Base-by-base conservation (phyloP, 768 basidiomycete genomes). In the Leccinum disarticulatum region DNA sequence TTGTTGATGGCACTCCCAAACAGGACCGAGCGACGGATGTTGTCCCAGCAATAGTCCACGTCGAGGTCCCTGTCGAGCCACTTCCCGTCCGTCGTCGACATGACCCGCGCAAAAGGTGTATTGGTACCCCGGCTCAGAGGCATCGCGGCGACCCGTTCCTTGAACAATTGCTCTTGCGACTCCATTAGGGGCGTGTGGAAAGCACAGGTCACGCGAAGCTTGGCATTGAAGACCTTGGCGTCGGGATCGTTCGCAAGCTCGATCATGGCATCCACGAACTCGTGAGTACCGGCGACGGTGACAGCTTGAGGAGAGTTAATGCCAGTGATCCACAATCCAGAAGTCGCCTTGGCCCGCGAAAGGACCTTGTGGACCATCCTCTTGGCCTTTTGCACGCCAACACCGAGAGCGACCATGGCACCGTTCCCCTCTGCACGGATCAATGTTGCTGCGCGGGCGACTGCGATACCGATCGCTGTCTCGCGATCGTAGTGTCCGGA, bases 291-390 rank as follows among this genome's bases (percentile, higher is more conserved):
- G 4, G 74, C 73, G 17, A 76, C 62, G 3, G 74, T 73, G 41
- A 76, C 73, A n/a, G 76, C 73, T 13, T 74, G 70, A 48, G 73
- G 72, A 17, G 73, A 76, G 57, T 76, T 76, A 61, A 76, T 70
- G 51, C 74, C 73, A 30, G 72, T 72, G 11, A 76, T 70, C 69
- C 73, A 76, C 43, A 77, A 35, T 33, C 76, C 68, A 36, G 60
- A 63, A 17, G 64, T 58, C 11, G 54, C 65, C 56, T 70, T 68
- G 35, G 69, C 64, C 8, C 55, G 64, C 14, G 66, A 72, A 43
- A 76, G 65, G 3, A 73, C 69, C 50, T 73, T 70, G 62, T 68
- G 68, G 49, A 77, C 72, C 64, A 76, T 67, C n/a, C 58, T 51
- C 58, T 68, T 67, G 17, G 74, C 73, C 54, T 70, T 70, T 15